A percentile compares a stretch with the other conserved stretches of the same genome.
Conservation (phyloP, 768 basidiomycete genomes). For the Termitomyces sp. region DNA sequence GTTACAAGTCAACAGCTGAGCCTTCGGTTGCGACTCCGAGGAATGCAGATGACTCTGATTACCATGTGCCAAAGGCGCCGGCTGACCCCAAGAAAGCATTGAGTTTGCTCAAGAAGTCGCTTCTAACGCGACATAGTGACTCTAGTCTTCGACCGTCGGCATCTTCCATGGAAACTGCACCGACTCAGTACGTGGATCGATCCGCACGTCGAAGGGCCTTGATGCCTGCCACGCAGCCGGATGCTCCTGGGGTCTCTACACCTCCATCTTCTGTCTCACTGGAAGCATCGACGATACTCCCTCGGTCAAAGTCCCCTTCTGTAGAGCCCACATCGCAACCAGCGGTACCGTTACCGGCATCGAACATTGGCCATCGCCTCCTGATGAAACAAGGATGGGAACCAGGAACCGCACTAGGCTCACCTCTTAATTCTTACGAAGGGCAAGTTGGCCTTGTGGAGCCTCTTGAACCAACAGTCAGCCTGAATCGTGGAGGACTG, state of each 20-base stretch:
- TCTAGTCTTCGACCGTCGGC: conserved; percentile 15
- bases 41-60: conserved; percentile 20
- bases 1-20: conserved; percentile 20
- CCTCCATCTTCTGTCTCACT: conserved; percentile 8
- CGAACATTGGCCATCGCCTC: conserved; percentile 65
- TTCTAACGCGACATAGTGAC: conserved; percentile 48
- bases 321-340: conserved; percentile 30
- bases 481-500: conserved; percentile 46
- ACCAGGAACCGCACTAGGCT: conserved; percentile 56
- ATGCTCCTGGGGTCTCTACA: conserved; percentile 44
- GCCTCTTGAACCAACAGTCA: conserved; percentile 47
- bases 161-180: conserved; percentile 9
- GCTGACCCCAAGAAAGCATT: conserved; percentile 63
- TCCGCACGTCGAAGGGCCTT: conserved; percentile 67
- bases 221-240: conserved; percentile 44
- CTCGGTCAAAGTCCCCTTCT: conserved; percentile 20
- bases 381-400: conserved; percentile 75
- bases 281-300: conserved; percentile 6
- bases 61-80: conserved; percentile 18
- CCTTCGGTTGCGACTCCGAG: conserved; percentile 20
- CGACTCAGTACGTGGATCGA: conserved; percentile 52
- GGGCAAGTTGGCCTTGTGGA: conserved; percentile 43
- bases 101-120: conserved; percentile 54
- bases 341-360: conserved; percentile 43
- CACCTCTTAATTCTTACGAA: conserved; percentile 22